Base-by-base conservation (phyloP, 768 basidiomycete species). In the Suillus subluteus region DNA sequence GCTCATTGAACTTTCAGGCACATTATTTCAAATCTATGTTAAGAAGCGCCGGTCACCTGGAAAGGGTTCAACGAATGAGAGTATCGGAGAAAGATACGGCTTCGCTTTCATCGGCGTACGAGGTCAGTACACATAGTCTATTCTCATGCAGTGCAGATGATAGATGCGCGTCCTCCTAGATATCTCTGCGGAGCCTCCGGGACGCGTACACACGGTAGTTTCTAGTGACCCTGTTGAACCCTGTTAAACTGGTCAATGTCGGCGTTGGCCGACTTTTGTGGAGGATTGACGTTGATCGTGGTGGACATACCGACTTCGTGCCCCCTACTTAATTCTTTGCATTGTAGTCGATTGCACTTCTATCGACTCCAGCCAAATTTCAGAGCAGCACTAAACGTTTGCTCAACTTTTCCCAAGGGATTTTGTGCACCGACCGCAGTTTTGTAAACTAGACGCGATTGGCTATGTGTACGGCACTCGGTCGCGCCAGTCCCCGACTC, bases 11-110 rank as follows among this genome's bases (percentile, higher is more conserved):
- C 43, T 41, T 62, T 15, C 67, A 95, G 94, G 94, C 94, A 7
- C 86, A 92, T 13, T 88, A 93, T 72, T 98, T 98, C 83, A 97
- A 96, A 76, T 76, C 79, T 5, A 91, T 98, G 87, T 76, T 98
- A 69, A 87, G 85, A 68, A 82, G 84, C 2, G 89, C 91, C 1
- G 87, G 86, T 61, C 94, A 95, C 73, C 78, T 92, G 48, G 80
- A 85, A 5, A 84, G 83, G 69, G 83, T 98, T 23, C 91, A 90
- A 75, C 87, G 88, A 70, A 63, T 92, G 68, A 86, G 86, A 68
- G 82, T 96, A 3, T 75, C 81, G 46, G 88, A 89, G 58, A 83
- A 83, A 62, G 90, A 91, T 30, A 76, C 92, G 5, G 83, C 79
- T 21, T 76, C 82, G 16, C 79, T 95, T 40, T 73, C 79, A 58